phyloP scores from a whole-genome alignment of 129 eudicot genomes.

The Calendula officinalis region DNA sequence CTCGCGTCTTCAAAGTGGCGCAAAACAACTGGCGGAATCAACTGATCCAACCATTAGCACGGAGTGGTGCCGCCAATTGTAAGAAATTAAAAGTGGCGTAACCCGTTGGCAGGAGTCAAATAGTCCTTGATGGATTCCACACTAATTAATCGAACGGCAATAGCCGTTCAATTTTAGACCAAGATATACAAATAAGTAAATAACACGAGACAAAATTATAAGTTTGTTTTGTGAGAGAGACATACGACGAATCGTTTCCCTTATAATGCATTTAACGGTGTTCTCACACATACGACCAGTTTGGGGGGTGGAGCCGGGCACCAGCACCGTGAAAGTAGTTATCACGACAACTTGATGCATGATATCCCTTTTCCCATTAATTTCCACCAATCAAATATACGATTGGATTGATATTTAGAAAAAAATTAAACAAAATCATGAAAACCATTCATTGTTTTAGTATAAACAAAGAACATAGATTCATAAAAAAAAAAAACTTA shows the following conservation, averaged over 20 bases:
- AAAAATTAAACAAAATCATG: too few relatives aligned
- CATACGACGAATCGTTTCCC: not conserved
- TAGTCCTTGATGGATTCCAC: conserved; percentile 8
- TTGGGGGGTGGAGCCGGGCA: conserved; percentile 24
- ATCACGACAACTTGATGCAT: conserved; percentile 13
- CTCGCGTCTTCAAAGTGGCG: too few relatives aligned
- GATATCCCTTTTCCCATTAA: not conserved
- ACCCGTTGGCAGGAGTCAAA: too few relatives aligned
- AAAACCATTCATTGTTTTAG: too few relatives aligned
- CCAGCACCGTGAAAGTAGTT: conserved; percentile 12
- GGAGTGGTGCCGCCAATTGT: too few relatives aligned
- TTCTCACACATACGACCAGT: conserved; percentile 15
- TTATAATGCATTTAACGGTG: not conserved
- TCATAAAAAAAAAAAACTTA: too few relatives aligned
- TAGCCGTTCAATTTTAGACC: conserved; percentile 27
- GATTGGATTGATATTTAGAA: too few relatives aligned
- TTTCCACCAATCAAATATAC: conserved; percentile 29
- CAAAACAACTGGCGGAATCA: too few relatives aligned
- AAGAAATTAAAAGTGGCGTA: too few relatives aligned
- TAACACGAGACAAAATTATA: conserved; percentile 25
- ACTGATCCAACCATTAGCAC: too few relatives aligned
- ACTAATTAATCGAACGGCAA: not conserved
- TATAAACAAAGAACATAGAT: too few relatives aligned
- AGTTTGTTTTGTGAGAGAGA: conserved; percentile 16
- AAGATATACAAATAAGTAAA: conserved; percentile 16